These are phyloP conservation scores for Trematosphaeria pertusa DNA, from an alignment of 2,329 filamentous ascomycete species.

Conservation along the genomic window DNA sequence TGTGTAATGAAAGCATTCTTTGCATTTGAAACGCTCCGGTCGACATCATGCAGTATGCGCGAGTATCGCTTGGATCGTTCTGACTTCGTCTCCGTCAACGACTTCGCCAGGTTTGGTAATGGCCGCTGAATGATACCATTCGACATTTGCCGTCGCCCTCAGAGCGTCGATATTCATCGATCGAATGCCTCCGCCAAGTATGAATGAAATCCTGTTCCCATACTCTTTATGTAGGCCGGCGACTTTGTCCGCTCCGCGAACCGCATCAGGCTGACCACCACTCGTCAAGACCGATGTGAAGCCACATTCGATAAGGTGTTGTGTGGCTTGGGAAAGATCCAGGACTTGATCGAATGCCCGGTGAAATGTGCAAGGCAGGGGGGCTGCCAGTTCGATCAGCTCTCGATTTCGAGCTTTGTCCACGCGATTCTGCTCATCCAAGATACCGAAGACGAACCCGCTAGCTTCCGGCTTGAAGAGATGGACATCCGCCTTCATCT, in stretches of 20 bases:
- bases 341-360: constrained; percentile 58
- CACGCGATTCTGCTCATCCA: constrained; percentile 43
- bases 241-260: constrained; percentile 45
- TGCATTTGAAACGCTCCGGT: too few relatives aligned
- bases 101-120: constrained; percentile 41
- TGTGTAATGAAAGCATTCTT: too few relatives aligned
- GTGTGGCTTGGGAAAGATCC: constrained; percentile 39
- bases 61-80: constrained; percentile 18
- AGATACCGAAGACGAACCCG: constrained; percentile 62
- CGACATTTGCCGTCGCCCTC: constrained; percentile 32
- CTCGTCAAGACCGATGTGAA: constrained; percentile 59
- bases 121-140: constrained; percentile 56
- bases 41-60: too few relatives aligned
- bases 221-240: constrained; percentile 36
- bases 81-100: constrained; percentile 39
- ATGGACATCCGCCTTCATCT: constrained; percentile 53
- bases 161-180: constrained; percentile 51
- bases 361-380: constrained; percentile 61
- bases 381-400: constrained; percentile 52
- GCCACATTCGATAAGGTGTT: constrained; percentile 51
- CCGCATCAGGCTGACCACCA: constrained; percentile 48
- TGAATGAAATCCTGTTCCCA: constrained; percentile 49
- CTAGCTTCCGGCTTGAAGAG: constrained; percentile 47
- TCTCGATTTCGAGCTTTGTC: constrained; percentile 51
- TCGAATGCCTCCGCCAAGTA: constrained; percentile 61